phyloP scores from a whole-genome alignment of 1,284 basidiomycete genomes.

The Puccinia polysora region DNA sequence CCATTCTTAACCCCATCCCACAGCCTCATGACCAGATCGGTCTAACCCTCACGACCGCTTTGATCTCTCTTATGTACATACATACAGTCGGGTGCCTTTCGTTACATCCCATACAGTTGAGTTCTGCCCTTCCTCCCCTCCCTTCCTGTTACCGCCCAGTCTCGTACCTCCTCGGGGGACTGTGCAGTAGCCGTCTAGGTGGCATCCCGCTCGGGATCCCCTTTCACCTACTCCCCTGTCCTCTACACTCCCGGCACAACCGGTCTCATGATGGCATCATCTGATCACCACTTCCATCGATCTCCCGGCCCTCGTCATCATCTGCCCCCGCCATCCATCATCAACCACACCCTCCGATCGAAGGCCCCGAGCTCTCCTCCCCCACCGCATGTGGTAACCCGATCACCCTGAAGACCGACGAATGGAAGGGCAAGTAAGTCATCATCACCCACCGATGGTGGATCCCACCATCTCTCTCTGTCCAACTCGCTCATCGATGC shows the following conservation, averaged over 20 bases:
- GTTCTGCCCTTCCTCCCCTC: background rate
- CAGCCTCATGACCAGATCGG: too few species aligned
- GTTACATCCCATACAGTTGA: slow-evolving; percentile 39
- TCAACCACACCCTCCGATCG: background rate
- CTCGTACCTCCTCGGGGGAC: background rate
- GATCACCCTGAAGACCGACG: slow-evolving; percentile 28
- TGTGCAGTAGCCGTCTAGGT: too few species aligned
- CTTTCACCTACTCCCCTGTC: too few species aligned
- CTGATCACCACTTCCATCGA: background rate
- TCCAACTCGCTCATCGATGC: background rate
- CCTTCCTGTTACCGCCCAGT: background rate
- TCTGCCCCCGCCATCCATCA: too few species aligned
- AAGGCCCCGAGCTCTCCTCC: slow-evolving; percentile 30
- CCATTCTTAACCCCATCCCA: too few species aligned
- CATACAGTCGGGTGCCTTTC: slow-evolving; percentile 21
- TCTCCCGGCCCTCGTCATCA: background rate
- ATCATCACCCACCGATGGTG: too few species aligned
- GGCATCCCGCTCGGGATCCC: too few species aligned
- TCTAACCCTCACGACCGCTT: background rate
- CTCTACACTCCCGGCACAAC: background rate
- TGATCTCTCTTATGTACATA: background rate
- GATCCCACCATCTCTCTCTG: background rate
- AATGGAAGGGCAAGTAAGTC: slow-evolving; percentile 36
- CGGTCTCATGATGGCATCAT: background rate
- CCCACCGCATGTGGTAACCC: slow-evolving; percentile 26